These are phyloP conservation scores for Elasticomyces elasticus DNA, from an alignment of 495 filamentous ascomycete genomes.

Conservation along the genomic window DNA sequence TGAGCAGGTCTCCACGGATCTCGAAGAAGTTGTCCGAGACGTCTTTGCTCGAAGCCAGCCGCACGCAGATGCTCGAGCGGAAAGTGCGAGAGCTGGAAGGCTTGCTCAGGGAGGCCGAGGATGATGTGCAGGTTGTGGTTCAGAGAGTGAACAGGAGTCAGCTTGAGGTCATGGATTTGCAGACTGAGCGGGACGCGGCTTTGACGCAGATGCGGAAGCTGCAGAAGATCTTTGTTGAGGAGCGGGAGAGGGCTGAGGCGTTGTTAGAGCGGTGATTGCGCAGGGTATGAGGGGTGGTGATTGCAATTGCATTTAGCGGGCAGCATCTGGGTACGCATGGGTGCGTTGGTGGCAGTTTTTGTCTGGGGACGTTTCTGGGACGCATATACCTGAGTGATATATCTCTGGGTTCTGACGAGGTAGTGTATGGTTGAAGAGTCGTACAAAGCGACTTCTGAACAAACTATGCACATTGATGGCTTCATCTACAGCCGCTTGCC, in stretches of 20 bases:
- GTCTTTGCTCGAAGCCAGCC: slow-evolving; percentile 43
- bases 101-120: slow-evolving; percentile 69
- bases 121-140: slow-evolving; percentile 89
- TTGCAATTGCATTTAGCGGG: background rate
- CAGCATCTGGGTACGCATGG: background rate
- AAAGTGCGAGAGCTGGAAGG: slow-evolving; percentile 69
- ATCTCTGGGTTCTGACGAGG: too few species aligned
- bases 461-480: too few species aligned
- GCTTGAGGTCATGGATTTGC: slow-evolving; percentile 84
- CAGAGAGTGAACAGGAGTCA: slow-evolving; percentile 85
- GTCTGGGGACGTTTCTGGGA: too few species aligned
- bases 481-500: too few species aligned
- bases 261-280: slow-evolving; percentile 26
- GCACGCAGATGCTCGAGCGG: slow-evolving; percentile 62
- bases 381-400: too few species aligned
- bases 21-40: slow-evolving; percentile 22
- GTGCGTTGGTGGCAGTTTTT: too few species aligned
- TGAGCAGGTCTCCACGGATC: slow-evolving; percentile 47
- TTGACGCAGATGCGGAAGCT: slow-evolving; percentile 71
- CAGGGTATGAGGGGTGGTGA: background rate
- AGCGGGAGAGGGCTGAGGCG: slow-evolving; percentile 45
- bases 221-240: slow-evolving; percentile 51
- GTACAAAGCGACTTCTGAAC: too few species aligned
- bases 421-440: too few species aligned
- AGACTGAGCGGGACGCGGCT: slow-evolving; percentile 83